Conservation (phyloP, 2,329 filamentous ascomycete species). For the Venturia aucupariae region DNA sequence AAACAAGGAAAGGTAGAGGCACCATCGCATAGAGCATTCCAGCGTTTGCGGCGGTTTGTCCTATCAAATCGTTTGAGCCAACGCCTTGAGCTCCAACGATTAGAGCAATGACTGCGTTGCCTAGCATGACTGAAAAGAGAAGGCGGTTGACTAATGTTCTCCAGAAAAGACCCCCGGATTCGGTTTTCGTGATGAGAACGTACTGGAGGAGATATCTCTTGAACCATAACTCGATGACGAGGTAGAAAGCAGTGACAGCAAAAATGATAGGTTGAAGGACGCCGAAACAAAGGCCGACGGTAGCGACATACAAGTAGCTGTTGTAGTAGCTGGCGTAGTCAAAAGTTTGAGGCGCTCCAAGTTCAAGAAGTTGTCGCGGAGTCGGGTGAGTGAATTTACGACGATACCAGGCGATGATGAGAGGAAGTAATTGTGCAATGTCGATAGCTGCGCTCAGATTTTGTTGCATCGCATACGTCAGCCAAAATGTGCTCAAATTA, state of each 20-base stretch:
- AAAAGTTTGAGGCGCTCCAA: conserved; percentile 54
- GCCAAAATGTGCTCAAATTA: conserved; percentile 80
- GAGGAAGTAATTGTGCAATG: conserved; percentile 74
- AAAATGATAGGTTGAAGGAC: conserved; percentile 80
- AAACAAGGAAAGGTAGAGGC: conserved; percentile 69
- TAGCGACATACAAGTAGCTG: conserved; percentile 91
- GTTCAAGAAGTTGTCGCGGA: conserved; percentile 13
- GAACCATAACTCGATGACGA: conserved; percentile 73
- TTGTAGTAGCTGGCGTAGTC: conserved; percentile 98
- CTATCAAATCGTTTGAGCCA: conserved; percentile 45
- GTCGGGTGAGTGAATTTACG: conserved; percentile 11
- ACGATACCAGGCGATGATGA: conserved; percentile 46
- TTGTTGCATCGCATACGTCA: conserved; percentile 84
- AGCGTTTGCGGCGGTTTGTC: conserved; percentile 48
- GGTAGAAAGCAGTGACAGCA: conserved; percentile 80
- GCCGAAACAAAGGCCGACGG: conserved; percentile 76
- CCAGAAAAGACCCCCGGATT: conserved; percentile 92
- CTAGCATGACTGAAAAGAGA: conserved; percentile 68
- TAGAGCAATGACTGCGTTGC: conserved; percentile 68
- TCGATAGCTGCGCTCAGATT: conserved; percentile 91
- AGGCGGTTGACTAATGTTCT: conserved; percentile 82
- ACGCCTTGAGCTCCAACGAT: conserved; percentile 38
- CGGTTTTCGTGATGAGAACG: conserved; percentile 92
- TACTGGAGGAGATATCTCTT: conserved; percentile 74
- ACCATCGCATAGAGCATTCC: conserved; percentile 39